phyloP scores from a whole-genome alignment of 768 basidiomycete genomes.

The Asterophora parasitica region DNA sequence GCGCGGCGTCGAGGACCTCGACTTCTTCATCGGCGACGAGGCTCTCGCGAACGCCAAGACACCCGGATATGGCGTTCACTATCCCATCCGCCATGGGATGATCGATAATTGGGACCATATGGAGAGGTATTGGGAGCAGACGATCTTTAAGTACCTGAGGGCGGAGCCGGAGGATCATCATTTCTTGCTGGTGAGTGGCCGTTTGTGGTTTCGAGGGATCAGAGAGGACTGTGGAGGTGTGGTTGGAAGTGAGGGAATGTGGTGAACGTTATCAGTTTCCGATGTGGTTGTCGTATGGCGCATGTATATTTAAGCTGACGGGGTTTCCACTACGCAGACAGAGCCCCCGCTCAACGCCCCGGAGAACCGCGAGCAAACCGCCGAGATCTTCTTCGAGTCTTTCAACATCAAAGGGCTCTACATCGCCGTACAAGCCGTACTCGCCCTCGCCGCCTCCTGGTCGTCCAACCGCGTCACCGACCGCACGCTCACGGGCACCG shows the following conservation, averaged over 20 bases:
- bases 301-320: background rate
- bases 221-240: too few species aligned
- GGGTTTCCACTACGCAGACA: constrained; percentile 50
- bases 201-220: background rate
- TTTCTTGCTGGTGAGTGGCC: constrained; percentile 82
- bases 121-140: constrained; percentile 99
- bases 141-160: constrained; percentile 98
- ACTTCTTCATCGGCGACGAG: constrained; percentile 99
- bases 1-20: constrained; percentile 96
- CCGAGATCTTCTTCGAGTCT: constrained; percentile 99
- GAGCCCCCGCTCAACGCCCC: constrained; percentile 98
- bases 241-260: too few species aligned
- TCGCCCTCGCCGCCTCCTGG: constrained; percentile 98
- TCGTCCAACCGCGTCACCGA: constrained; percentile 84
- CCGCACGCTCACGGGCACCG: constrained; percentile 92
- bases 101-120: constrained; percentile 99
- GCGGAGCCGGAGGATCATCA: constrained; percentile 99
- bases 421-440: constrained; percentile 97
- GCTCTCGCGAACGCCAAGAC: constrained; percentile 95
- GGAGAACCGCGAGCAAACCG: constrained; percentile 98
- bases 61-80: constrained; percentile 88
- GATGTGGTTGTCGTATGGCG: background rate
- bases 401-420: constrained; percentile 99
- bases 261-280: background rate
- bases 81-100: constrained; percentile 96